Conservation (phyloP, 257 asterid genomes). For the Fraxinus americana region DNA sequence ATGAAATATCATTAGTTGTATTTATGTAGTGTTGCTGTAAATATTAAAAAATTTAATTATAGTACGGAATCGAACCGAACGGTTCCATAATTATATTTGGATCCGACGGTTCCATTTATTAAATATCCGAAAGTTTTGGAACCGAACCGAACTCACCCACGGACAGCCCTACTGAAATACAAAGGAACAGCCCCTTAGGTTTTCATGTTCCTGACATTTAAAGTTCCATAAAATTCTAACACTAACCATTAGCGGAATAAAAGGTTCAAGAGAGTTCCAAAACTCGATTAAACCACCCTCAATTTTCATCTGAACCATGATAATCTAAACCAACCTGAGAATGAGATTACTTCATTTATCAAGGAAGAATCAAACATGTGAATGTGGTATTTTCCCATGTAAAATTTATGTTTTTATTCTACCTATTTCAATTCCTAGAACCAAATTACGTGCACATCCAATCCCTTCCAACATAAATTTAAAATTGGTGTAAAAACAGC, state of each 20-base stretch:
- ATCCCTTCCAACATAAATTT: background rate
- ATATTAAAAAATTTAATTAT: no score
- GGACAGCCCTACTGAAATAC: no score
- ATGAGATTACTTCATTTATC: background rate
- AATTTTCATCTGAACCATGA: background rate
- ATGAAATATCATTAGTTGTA: no score
- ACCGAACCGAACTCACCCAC: no score
- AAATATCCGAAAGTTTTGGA: no score
- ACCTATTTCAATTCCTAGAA: background rate
- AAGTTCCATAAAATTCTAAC: no score
- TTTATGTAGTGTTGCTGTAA: no score
- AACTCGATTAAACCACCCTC: background rate
- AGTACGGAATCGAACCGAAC: no score
- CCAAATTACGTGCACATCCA: background rate
- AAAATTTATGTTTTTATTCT: background rate
- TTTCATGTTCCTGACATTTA: no score
- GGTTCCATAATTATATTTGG: no score
- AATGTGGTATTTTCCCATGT: background rate
- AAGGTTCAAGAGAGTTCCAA: background rate
- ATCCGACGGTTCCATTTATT: no score
- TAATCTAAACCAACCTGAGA: background rate
- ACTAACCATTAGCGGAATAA: background rate
- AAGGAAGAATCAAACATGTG: background rate
- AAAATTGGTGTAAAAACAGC: background rate
- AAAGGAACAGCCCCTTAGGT: no score